Base-by-base conservation (phyloP, 805 yeast genomes). In the Torulaspora delbrueckii region DNA sequence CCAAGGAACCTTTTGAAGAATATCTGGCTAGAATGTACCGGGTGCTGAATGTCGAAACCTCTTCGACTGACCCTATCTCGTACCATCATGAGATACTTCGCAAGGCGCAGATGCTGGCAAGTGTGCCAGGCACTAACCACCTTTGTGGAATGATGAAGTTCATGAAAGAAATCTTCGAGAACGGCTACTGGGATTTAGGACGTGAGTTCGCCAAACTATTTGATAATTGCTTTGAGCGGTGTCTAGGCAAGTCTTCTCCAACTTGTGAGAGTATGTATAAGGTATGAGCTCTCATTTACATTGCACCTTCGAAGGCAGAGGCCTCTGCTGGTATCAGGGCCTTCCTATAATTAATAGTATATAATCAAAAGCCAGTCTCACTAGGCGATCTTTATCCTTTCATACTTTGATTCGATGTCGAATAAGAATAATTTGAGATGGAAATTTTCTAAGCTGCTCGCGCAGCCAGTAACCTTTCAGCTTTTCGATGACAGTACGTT, bases 181-280 rank as follows among this genome's bases (percentile, higher is more conserved):
- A 59, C 14, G 69, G 77, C 42, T 71, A 73, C 41, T 82, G 82
- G 79, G 78, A 77, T 38, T 65, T 81, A 42, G 81, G 81, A 9
- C 66, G 67, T 38, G 88, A 82, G 56, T 72, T 77, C 50, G 72
- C 81, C 1, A 71, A 71, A 43, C 63, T 82, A 47, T 64, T 81
- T 37, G 62, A 67, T 41, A 77, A 79, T 53, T 80, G 84, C 60
- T 70, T 73, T 25, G 75, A 73, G 42, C 65, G 87, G 52, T 70
- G 79, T 48, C 59, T 76, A 41, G 85, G 84, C 1, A 67, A 72
- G 40, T 51, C 62, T n/a, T 66, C 68, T 19, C 66, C 70, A 2
- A 68, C 75, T 3, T 72, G 81, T 55, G 74, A 72, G 41, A 71
- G 73, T 47, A 79, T 80, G 84, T 79, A 76, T 48, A 58, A 57